Evolutionary conservation across 164 flowering plant species (phyloP), one percentile per base, ranked within the genome.

Genomic region (Houttuynia cordata): DNA sequence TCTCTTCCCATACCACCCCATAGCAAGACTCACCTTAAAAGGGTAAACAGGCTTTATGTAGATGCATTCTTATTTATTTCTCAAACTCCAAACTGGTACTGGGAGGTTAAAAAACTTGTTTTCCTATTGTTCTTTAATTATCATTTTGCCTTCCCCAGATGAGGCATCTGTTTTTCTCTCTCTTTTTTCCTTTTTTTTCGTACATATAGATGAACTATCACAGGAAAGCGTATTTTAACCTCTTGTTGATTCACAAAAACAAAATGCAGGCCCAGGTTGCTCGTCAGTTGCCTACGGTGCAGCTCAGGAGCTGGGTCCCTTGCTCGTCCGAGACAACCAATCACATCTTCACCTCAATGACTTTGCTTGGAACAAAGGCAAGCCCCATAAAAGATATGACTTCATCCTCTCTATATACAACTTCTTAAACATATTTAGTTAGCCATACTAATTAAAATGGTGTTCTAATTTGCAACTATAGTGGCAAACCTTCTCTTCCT

Each of bases 241-340:
- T 8, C 12, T 42, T 5, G 49, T 14, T 42, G 10, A 42, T 14
- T 42, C 1, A 14, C 14, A 52, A 54, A 14, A n/a, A 40, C 62
- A 10, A 57, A 57, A 34, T 67, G 71, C 76, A 83, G 88, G 88
- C 18, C 88, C 88, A 0, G 88, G 88, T 1, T 83, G 88, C 67
- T 83, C 88, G 7, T 83, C 88, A 1, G 24, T 83, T 24, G 88
- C 80, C 1, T 81, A 73, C 60, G 88, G 88, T 58, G 88, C 85
- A 53, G 76, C 76, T 4, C 80, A 73, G 62, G 88, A 83, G 68
- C 71, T 83, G 34, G 88, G 88, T n/a, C 85, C 85, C 24, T 83
- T 83, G 58, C 75, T 83, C 4, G 65, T 79, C 18, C 47, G 71
- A 1, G 55, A 45, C 57, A 73, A 81, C 54, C 63, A 64, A 8